Base-by-base conservation (phyloP, 1,139 yeast species). In the Scheffersomyces cryptocercus region DNA sequence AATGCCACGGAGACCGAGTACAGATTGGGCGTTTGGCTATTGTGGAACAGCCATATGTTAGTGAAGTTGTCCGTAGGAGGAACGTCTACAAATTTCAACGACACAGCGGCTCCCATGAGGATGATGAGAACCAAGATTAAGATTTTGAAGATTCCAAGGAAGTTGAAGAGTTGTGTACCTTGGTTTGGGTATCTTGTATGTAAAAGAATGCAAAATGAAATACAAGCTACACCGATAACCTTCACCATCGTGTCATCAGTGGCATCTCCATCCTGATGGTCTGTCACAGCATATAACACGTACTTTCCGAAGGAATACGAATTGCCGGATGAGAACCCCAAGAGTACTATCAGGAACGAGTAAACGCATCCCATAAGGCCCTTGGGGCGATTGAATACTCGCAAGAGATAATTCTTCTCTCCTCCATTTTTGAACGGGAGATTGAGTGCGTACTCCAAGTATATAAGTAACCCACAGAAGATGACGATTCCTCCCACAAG, bases 301-400 rank as follows among this genome's bases (percentile, higher is more conserved):
- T 76, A 76, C 51, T 74, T 73, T 5, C 81, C 81, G 55, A 75
- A 75, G 0, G 81, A 80, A 58, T 67, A 76, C 7, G 79, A 68
- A 48, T 76, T 76, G 2, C 81, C 81, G 1, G 79, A 70, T 49
- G 78, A 71, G 50, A 76, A 75, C 1, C 81, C 81, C 10, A 76
- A 56, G 11, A 75, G 45, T 5, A 75, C 79, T 44, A 75, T 75
- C 43, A 71, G 76, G 45, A 75, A 74, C 6, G 80, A 68, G 52
- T 75, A 76, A 1, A 73, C 61, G 48, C 75, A 69, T 3, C 77
- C 77, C 37, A 64, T 61, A 14, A 73, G 53, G 4, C 76, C 72
- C 36, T 56, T 56, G 14, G 75, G 75, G 6, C 48, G 43, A 15
- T 60, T 58, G 48, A 68, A 74, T 0, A 73, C 73, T 37, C 79